Percentiles rank a stretch among this genome's conserved stretches.
phyloP scores from a whole-genome alignment of 495 filamentous ascomycete species.

The Talaromyces trachyspermus region DNA sequence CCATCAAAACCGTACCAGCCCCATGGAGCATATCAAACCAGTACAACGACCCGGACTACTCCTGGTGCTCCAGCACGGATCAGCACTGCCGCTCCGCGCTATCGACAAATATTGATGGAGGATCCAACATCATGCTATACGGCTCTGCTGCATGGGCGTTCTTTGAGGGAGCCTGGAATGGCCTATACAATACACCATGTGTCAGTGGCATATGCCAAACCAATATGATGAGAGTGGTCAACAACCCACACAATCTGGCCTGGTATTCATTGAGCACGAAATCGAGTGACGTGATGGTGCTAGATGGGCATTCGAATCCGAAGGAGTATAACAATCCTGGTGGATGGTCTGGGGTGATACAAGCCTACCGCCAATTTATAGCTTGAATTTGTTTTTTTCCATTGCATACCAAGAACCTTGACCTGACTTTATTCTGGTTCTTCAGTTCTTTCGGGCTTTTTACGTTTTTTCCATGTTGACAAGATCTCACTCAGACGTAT shows the following conservation, averaged over 20 bases:
- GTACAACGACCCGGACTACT: slow-evolving; percentile 28
- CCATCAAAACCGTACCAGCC: slow-evolving; percentile 14
- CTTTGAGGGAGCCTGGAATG: slow-evolving; percentile 19
- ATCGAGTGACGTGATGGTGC: slow-evolving; percentile 7
- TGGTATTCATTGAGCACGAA: slow-evolving; percentile 10
- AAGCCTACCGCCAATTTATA: slow-evolving; percentile 9
- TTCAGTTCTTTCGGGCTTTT: too few relatives aligned
- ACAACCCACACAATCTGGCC: slow-evolving; percentile 1
- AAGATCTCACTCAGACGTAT: too few relatives aligned
- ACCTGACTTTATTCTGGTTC: too few relatives aligned
- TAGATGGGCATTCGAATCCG: slow-evolving; percentile 2
- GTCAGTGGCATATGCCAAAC: slow-evolving; percentile 6
- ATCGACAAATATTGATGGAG: slow-evolving; percentile 17
- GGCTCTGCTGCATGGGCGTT: slow-evolving; percentile 33
- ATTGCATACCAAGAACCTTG: too few relatives aligned
- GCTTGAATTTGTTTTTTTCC: too few relatives aligned
- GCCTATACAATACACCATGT: slow-evolving; percentile 5
- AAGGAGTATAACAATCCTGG: slow-evolving; percentile 6
- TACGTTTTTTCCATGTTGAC: too few relatives aligned
- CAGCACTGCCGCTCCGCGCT: slow-evolving; percentile 22
- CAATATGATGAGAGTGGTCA: slow-evolving; percentile 11
- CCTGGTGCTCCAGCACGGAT: slow-evolving; percentile 9
- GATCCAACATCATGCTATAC: slow-evolving; percentile 37
- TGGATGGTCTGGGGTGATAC: slow-evolving; percentile 7
- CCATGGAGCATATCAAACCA: slow-evolving; percentile 20